phyloP scores from a whole-genome alignment of 495 filamentous ascomycete species.

The Hyaloscypha bicolor region DNA sequence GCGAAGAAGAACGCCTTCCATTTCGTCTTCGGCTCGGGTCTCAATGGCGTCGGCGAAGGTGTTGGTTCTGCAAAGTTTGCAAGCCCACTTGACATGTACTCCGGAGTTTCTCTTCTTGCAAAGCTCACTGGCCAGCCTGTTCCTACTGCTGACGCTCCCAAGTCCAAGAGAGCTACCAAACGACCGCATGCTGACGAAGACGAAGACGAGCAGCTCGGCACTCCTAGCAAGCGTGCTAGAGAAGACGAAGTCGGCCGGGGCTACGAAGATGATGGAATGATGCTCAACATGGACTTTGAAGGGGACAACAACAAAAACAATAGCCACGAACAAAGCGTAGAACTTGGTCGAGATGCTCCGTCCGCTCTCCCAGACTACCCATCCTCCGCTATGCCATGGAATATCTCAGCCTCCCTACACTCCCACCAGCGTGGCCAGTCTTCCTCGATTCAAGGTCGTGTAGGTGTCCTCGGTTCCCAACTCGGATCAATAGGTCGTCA shows the following conservation, averaged over 20 bases:
- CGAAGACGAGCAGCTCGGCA: constrained; percentile 37
- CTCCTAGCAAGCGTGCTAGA: constrained; percentile 20
- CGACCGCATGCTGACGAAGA: constrained; percentile 30
- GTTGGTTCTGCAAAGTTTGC: constrained; percentile 41
- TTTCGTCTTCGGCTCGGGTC: constrained; percentile 55
- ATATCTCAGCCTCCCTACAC: constrained; percentile 61
- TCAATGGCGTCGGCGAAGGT: constrained; percentile 58
- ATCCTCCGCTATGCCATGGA: constrained; percentile 70
- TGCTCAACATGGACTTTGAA: constrained; percentile 42
- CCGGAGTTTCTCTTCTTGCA: constrained; percentile 54
- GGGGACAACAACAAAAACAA: constrained; percentile 29
- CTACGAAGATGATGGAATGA: constrained; percentile 41
- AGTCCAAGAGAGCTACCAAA: constrained; percentile 39
- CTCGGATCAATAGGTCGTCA: constrained; percentile 40
- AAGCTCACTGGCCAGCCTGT: constrained; percentile 41
- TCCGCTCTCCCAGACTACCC: constrained; percentile 57
- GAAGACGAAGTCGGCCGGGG: constrained; percentile 40
- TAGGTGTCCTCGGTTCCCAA: constrained; percentile 22
- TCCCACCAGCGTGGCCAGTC: constrained; percentile 53
- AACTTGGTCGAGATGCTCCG: constrained; percentile 63
- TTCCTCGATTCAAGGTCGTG: constrained; percentile 37
- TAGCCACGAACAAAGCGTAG: constrained; percentile 39
- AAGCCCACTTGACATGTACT: constrained; percentile 55
- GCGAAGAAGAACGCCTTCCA: constrained; percentile 59
- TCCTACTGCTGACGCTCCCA: background rate